Base-by-base conservation (phyloP, 495 filamentous ascomycete species). In the Trichodelitschia bisporula region DNA sequence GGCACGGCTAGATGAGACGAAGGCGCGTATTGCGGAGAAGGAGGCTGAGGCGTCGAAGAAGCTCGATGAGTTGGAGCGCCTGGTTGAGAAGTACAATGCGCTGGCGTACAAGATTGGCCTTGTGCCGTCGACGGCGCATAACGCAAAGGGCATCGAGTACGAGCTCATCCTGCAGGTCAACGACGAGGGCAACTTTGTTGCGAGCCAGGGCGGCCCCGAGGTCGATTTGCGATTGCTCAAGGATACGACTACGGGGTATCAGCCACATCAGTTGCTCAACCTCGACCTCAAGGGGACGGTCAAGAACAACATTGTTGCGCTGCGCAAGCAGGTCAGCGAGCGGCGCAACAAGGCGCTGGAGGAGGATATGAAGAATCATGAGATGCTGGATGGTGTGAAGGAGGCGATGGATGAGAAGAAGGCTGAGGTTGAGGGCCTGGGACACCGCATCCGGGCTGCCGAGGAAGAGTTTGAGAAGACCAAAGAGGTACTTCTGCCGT, bases 371-470 rank as follows among this genome's bases (percentile, higher is more conserved):
- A 78, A 79, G 32, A 75, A 82, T 32, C 73, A 83, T 35, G 84
- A 95, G 44, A 62, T 86, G 31, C 69, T 95, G 17, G 80, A 93
- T 40, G 72, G 74, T 32, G 79, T 89, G 48, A 79, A 78, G 47
- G 86, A 95, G 53, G 78, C 77, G 15, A 77, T 95, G 53, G 80
- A 89, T 40, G 86, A 99, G 48, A 91, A 90, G 49, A 59, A 68
- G 25, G 71, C 69, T 39, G 86, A 99, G 51, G 75, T 95, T 5
- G 86, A 92, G 45, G 70, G 76, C 5, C 56, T 99, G n/a, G 73
- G 78, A 36, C 82, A 91, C 47, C 62, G 70, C 36, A 70, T 83
- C 21, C 64, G 73, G 28, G 74, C 73, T 2, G 80, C 82, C 5
- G 72, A 89, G 43, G 79, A 89, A 47, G 86, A 95, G 43, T 91